Evolutionary conservation across 306 rosid genomes (phyloP), one percentile per base, ranked within the genome.

Genomic region (Begonia peltatifolia): DNA sequence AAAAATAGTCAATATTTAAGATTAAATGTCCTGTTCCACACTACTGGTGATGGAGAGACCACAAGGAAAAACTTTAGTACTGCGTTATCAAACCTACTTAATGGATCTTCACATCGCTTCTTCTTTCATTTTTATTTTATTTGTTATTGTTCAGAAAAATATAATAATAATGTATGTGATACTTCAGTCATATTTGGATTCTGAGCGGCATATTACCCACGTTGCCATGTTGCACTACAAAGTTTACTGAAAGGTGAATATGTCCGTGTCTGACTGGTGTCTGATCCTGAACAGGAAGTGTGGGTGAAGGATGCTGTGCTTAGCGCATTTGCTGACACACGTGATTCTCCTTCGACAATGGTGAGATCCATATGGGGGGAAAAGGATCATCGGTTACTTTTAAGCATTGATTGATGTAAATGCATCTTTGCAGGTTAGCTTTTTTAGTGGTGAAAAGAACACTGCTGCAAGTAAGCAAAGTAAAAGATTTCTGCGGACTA

Each of bases 231-330:
- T 25, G 6, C 4, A 43, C 47, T 44, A 44, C 48, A 44, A 44
- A 12, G 68, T 71, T 62, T 47, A 57, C 54, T 69, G 69, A 58
- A 67, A 55, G 67, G 63, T 48, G 68, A 52, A 59, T 63, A 12
- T 63, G 57, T 72, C 68, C 81, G 76, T 59, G 68, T 74, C 63
- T 69, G 59, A 49, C 74, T 57, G 61, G 65, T 72, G 68, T 66
- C 76, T 83, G 79, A 63, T 62, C 63, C 64, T 78, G 67, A 73
- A 63, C 82, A 90, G 99, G 96, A 92, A 83, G 63, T 59, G 69
- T 92, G 99, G 99, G 73, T 92, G 76, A 83, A 86, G 80, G 94
- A 83, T 62, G 63, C 70, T 56, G 81, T 83, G 61, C 99, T 92
- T 64, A 65, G 68, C 52, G 69, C 71, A 60, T 92, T 81, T 75